Conservation (phyloP, 352 stramenopile species). For the Pythium insidiosum region DNA sequence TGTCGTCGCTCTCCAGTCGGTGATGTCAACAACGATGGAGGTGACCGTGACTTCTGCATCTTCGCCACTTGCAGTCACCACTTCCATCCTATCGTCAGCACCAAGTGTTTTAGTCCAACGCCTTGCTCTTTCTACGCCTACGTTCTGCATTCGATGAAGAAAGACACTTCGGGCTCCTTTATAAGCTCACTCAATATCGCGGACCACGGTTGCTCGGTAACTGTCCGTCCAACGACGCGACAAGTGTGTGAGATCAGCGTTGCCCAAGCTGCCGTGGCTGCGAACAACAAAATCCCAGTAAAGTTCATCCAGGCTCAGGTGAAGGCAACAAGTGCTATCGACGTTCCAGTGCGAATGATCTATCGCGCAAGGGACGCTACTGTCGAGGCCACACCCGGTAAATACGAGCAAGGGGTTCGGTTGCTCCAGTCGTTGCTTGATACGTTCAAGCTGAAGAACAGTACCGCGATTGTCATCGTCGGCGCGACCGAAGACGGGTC, state of each 20-base stretch:
- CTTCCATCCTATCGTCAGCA: constrained; percentile 46
- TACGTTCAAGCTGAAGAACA: constrained; percentile 30
- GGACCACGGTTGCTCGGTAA: constrained; percentile 24
- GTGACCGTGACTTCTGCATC: no score
- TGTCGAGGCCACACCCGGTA: constrained; percentile 18
- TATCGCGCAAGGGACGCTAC: constrained; percentile 28
- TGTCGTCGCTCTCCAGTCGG: no score
- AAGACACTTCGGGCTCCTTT: constrained; percentile 18
- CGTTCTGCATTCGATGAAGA: constrained; percentile 22
- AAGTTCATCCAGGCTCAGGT: constrained; percentile 22
- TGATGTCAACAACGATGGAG: no score
- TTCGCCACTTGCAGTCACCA: no score
- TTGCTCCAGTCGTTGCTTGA: constrained; percentile 40
- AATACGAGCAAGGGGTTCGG: constrained; percentile 25
- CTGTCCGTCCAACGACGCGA: constrained; percentile 23
- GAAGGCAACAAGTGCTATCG: constrained; percentile 25
- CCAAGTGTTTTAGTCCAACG: constrained; percentile 33
- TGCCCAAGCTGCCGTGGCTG: constrained; percentile 16
- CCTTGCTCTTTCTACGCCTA: constrained; percentile 31
- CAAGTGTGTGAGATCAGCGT: constrained; percentile 20
- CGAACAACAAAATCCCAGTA: constrained; percentile 22
- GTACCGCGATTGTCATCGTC: constrained; percentile 18
- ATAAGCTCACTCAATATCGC: constrained; percentile 26
- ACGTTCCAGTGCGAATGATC: constrained; percentile 28
- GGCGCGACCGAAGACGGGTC: constrained; percentile 14